A percentile compares a stretch with the other conserved stretches of the same genome.
Conservation (phyloP, 441 rosid genomes). For the Rhodomyrtus psidioides region DNA sequence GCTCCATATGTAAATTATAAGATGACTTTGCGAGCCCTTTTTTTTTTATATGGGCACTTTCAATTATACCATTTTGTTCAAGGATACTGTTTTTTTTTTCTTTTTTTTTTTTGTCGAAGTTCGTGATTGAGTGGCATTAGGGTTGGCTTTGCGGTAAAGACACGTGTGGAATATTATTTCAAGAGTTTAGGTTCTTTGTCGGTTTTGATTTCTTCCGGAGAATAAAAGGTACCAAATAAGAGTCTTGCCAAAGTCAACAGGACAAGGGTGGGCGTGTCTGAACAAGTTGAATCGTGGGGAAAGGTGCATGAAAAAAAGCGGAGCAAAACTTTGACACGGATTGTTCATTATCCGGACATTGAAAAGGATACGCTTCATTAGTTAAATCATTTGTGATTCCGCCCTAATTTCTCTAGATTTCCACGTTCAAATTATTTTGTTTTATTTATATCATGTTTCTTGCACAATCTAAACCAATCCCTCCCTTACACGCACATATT, state of each 20-base stretch:
- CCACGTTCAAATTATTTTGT: background rate
- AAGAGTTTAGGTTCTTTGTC: background rate
- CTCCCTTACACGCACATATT: background rate
- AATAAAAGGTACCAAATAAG: background rate
- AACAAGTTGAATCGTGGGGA: background rate
- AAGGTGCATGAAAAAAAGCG: background rate
- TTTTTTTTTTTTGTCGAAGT: background rate
- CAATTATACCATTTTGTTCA: background rate
- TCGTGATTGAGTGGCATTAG: background rate
- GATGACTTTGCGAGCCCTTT: too few species aligned
- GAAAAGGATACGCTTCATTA: background rate
- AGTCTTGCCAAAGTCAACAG: background rate
- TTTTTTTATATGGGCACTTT: too few species aligned
- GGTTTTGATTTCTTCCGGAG: background rate
- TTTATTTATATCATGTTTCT: background rate
- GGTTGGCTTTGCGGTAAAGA: background rate
- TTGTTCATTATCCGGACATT: background rate
- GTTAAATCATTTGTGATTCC: background rate
- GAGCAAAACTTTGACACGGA: background rate
- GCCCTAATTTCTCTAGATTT: background rate
- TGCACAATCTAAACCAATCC: background rate
- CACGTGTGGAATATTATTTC: background rate
- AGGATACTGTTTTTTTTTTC: background rate
- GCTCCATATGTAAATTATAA: too few species aligned
- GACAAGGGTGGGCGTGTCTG: background rate